Conservation (phyloP, 2,329 filamentous ascomycete genomes). For the Calonectria fujianensis region DNA sequence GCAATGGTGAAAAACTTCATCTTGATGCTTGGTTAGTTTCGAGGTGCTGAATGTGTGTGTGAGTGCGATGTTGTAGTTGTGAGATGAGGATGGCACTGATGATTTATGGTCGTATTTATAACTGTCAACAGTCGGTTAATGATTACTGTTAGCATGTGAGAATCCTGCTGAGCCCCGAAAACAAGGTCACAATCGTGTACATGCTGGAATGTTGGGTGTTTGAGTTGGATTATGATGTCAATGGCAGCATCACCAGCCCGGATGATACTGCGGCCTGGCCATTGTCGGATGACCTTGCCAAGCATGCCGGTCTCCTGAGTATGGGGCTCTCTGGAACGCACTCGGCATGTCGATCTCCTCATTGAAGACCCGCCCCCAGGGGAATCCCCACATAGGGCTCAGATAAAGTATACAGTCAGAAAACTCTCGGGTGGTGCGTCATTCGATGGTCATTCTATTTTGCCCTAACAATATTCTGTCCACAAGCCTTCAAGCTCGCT, state of each 20-base stretch:
- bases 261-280: not conserved
- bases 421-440: too few relatives aligned
- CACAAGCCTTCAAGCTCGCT: not conserved
- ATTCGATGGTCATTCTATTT: not conserved
- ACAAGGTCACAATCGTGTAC: not conserved
- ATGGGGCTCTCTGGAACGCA: slow-evolving; percentile 14
- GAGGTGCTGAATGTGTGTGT: not conserved
- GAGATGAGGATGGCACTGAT: not conserved
- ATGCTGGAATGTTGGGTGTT: not conserved
- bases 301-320: not conserved
- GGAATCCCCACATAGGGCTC: not conserved
- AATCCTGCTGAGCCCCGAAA: not conserved
- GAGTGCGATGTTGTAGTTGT: not conserved
- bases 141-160: not conserved
- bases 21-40: not conserved
- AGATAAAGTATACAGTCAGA: not conserved
- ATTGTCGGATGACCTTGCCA: not conserved
- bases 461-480: not conserved
- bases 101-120: not conserved
- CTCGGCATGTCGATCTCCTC: not conserved
- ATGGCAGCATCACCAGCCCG: not conserved
- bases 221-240: slow-evolving; percentile 12
- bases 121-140: not conserved
- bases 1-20: slow-evolving; percentile 13
- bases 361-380: not conserved